Percentiles rank a stretch among this genome's conserved stretches.
These are phyloP conservation scores for Cutaneotrichosporon cutaneum DNA, from an alignment of 1,284 basidiomycete species.

Conservation along the genomic window DNA sequence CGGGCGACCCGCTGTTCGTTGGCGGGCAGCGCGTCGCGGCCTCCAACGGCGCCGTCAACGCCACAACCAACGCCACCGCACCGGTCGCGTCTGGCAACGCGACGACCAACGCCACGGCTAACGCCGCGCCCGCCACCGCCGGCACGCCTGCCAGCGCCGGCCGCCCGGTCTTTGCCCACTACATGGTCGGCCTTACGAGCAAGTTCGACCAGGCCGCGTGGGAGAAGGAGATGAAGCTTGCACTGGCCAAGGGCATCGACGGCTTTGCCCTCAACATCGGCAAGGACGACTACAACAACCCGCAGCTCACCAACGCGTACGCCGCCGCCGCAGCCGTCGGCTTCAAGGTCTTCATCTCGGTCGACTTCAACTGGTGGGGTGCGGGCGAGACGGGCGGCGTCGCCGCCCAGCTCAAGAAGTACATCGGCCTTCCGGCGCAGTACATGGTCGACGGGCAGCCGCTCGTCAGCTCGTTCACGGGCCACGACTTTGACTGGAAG, in stretches of 20 bases:
- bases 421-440: conserved; percentile 34
- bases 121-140: too few relatives aligned
- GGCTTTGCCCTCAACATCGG: conserved; percentile 53
- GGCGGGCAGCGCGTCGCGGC: background rate
- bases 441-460: conserved; percentile 42
- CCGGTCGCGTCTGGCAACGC: background rate
- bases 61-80: background rate
- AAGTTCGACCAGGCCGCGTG: conserved; percentile 44
- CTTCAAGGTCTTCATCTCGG: conserved; percentile 50
- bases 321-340: conserved; percentile 35
- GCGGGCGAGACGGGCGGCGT: conserved; percentile 17
- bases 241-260: conserved; percentile 44
- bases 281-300: conserved; percentile 40
- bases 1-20: background rate
- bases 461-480: conserved; percentile 50
- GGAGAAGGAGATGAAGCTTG: conserved; percentile 43
- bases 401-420: conserved; percentile 34
- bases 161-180: conserved; percentile 55
- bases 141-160: background rate
- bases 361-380: conserved; percentile 53
- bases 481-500: conserved; percentile 48
- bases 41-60: background rate
- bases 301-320: conserved; percentile 48
- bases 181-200: conserved; percentile 69
- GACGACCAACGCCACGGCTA: background rate